phyloP scores from a whole-genome alignment of 1,284 basidiomycete species.

The Papiliotrema terrestris region DNA sequence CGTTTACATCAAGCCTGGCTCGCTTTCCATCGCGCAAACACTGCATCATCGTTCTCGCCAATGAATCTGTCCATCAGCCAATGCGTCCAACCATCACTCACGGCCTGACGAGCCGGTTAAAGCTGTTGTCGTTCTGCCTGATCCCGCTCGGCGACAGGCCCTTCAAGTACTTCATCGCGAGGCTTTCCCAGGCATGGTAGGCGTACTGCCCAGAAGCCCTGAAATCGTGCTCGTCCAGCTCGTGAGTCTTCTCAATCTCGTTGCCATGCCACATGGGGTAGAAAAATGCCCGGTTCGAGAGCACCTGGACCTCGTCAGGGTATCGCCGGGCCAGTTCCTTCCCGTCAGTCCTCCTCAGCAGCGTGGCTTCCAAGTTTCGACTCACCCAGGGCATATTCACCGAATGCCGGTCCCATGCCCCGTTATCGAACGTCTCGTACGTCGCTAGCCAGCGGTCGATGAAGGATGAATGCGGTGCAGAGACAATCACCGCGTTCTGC shows the following conservation, averaged over 20 bases:
- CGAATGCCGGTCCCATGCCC: slow-evolving; percentile 49
- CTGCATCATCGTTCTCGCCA: slow-evolving; percentile 33
- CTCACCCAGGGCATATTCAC: slow-evolving; percentile 46
- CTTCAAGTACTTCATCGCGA: slow-evolving; percentile 45
- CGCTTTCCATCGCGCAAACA: slow-evolving; percentile 21
- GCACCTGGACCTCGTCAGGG: slow-evolving; percentile 50
- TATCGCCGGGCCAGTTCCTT: slow-evolving; percentile 47
- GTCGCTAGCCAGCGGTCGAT: slow-evolving; percentile 48
- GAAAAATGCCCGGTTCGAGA: slow-evolving; percentile 52
- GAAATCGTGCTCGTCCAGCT: slow-evolving; percentile 42
- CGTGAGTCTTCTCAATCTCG: slow-evolving; percentile 42
- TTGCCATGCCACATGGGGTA: slow-evolving; percentile 52
- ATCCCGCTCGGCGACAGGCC: slow-evolving; percentile 40
- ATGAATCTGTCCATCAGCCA: slow-evolving; percentile 20
- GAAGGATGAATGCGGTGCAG: slow-evolving; percentile 48
- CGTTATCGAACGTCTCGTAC: slow-evolving; percentile 49
- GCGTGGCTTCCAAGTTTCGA: background rate
- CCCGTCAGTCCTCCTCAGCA: background rate
- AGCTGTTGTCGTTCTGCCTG: slow-evolving; percentile 40
- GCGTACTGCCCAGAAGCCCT: slow-evolving; percentile 42
- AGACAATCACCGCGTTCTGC: slow-evolving; percentile 53
- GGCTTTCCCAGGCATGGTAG: slow-evolving; percentile 51
- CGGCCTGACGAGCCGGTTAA: slow-evolving; percentile 45
- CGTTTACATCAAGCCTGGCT: background rate
- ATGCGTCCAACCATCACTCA: slow-evolving; percentile 28